Conservation (phyloP, 345 rosid species). For the Heritiera littoralis region DNA sequence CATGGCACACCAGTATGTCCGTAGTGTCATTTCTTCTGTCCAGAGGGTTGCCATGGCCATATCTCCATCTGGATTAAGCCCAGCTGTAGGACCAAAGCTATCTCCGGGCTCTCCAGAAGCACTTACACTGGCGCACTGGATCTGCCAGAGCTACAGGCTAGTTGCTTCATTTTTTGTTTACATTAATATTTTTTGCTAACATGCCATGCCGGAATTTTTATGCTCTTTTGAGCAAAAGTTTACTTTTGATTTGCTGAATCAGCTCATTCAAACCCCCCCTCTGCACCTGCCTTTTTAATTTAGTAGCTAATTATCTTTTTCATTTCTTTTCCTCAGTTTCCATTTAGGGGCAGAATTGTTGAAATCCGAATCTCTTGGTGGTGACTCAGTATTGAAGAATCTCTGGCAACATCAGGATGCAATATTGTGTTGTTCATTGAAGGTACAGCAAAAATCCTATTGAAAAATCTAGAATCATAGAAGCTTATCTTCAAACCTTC, state of each 20-base stretch:
- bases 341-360: slow-evolving; percentile 75
- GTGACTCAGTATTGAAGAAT: slow-evolving; percentile 66
- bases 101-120: slow-evolving; percentile 96
- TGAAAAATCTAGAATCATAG: not conserved
- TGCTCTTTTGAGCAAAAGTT: not conserved
- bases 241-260: not conserved
- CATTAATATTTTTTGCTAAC: not conserved
- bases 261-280: not conserved
- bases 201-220: not conserved
- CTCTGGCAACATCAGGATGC: slow-evolving; percentile 96
- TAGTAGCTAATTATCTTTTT: slow-evolving; percentile 22
- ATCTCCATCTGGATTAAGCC: slow-evolving; percentile 79
- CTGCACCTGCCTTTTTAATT: no score
- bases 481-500: not conserved
- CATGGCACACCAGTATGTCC: slow-evolving; percentile 93
- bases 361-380: slow-evolving; percentile 52
- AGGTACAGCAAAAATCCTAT: slow-evolving; percentile 43
- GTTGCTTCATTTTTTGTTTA: slow-evolving; percentile 16
- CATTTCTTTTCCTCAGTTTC: slow-evolving; percentile 42
- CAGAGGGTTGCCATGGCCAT: slow-evolving; percentile 98
- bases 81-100: slow-evolving; percentile 64
- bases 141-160: slow-evolving; percentile 79
- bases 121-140: slow-evolving; percentile 86
- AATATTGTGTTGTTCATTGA: slow-evolving; percentile 83
- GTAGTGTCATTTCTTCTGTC: slow-evolving; percentile 88